Conservation (phyloP, 371 early-diverging fungal species). For the Blakeslea trispora region DNA sequence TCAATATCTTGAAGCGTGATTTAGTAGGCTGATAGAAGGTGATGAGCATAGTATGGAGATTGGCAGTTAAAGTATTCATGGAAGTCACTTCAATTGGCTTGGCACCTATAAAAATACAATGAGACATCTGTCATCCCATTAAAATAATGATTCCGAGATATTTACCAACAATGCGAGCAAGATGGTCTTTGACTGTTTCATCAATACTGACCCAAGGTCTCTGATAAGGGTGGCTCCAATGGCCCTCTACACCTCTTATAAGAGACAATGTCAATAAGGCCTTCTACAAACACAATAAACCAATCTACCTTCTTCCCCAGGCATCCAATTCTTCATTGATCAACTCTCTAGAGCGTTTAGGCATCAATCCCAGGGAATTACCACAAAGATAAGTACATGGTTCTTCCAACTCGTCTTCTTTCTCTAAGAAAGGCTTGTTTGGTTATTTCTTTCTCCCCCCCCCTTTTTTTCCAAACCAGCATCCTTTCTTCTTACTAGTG, state of each 20-base stretch:
- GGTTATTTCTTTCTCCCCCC: no score
- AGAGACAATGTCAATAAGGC: background rate
- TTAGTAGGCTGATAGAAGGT: conserved; percentile 90
- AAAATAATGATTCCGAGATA: no score
- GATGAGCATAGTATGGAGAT: conserved; percentile 88
- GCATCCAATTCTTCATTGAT: conserved; percentile 89
- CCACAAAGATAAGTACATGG: conserved; percentile 86
- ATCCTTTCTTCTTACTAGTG: conserved; percentile 10
- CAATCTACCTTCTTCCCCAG: conserved; percentile 71
- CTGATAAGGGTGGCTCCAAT: conserved; percentile 77
- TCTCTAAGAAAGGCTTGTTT: conserved; percentile 21
- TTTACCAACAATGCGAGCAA: conserved; percentile 80
- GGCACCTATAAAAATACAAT: conserved; percentile 59
- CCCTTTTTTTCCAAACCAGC: background rate
- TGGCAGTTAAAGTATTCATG: conserved; percentile 91
- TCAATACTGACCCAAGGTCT: conserved; percentile 93
- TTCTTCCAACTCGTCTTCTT: conserved; percentile 36
- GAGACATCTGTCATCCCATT: no score
- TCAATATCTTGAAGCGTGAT: conserved; percentile 80
- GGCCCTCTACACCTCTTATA: conserved; percentile 82
- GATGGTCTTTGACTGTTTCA: conserved; percentile 69
- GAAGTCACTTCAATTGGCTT: conserved; percentile 81
- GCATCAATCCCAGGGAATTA: conserved; percentile 92
- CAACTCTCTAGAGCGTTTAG: conserved; percentile 64
- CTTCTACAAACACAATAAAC: no score